phyloP scores from a whole-genome alignment of 441 rosid species.

The Erodium moschatum region DNA sequence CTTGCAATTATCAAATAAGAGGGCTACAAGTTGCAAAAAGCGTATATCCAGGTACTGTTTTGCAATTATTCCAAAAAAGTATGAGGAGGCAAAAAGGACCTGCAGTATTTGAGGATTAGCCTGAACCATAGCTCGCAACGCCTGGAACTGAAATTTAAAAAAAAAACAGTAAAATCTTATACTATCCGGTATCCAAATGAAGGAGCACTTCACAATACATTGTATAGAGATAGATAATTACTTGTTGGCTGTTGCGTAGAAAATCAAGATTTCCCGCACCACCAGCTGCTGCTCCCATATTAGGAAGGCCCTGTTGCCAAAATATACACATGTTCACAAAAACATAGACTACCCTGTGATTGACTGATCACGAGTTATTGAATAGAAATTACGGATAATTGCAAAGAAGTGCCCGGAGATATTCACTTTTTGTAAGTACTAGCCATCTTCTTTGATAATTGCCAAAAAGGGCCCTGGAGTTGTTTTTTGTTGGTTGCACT shows the following conservation, averaged over 20 bases:
- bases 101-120: constrained; percentile 88
- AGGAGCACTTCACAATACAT: constrained; percentile 1
- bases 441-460: too few species aligned
- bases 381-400: background rate
- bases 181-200: background rate
- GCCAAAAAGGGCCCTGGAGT: too few species aligned
- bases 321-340: background rate
- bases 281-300: constrained; percentile 50
- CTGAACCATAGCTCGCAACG: constrained; percentile 87
- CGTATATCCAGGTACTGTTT: too few species aligned
- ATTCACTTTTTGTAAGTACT: too few species aligned
- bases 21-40: too few species aligned
- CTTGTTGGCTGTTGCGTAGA: constrained; percentile 83
- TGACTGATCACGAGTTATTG: background rate
- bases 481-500: too few species aligned
- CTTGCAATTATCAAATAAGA: too few species aligned
- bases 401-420: too few species aligned
- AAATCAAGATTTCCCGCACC: constrained; percentile 75
- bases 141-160: constrained; percentile 62
- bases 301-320: constrained; percentile 63
- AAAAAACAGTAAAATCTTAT: background rate
- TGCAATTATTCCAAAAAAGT: too few species aligned
- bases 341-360: background rate
- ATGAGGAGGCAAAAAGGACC: constrained; percentile 29
- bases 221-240: constrained; percentile 17